Evolutionary conservation across 345 rosid genomes (phyloP), one percentile per base, ranked within the genome.

Genomic region (Citrus reticulata): DNA sequence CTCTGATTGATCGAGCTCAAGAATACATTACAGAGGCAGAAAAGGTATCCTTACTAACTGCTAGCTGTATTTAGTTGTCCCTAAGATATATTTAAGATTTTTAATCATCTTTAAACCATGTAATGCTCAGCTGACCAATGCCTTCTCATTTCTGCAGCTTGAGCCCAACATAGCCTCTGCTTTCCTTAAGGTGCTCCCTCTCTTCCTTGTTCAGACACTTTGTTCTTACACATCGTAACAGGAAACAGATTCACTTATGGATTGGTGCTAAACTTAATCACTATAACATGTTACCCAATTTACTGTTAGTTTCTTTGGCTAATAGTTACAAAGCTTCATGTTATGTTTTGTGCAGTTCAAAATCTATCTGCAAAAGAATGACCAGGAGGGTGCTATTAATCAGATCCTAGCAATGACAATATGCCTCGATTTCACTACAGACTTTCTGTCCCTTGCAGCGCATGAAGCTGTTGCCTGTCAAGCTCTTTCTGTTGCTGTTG

Each of bases 401-500:
- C 99, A 96, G 89, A 89, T 96, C 65, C 91, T 88, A 69, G 89
- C 87, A 61, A 91, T 96, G 95, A 84, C 83, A 46, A 73, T 84
- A 63, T 91, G 94, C 88, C 90, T 89, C 54, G 98, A 93, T 80
- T 96, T 93, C 83, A 85, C 93, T 80, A 91, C 98, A 57, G 95
- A 94, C 72, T 94, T 87, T 83, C 87, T 96, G 60, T 87, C 88
- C 79, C 97, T 96, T 37, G 78, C 99, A 80, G 97, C 98, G 2
- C 99, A 96, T 85, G 99, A 96, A 89, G 98, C 99, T 83, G 82
- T 96, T 67, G 97, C 99, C 85, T 96, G 90, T 70, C 90, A 75
- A 68, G 92, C 92, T 68, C 91, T 90, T 85, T 83, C 88, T 19
- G 91, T 93, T 78, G 99, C 98, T 24, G 88, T 86, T 77, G 91